These are phyloP conservation scores for Botryotinia convoluta DNA, from an alignment of 2,329 filamentous ascomycete species.

Conservation along the genomic window DNA sequence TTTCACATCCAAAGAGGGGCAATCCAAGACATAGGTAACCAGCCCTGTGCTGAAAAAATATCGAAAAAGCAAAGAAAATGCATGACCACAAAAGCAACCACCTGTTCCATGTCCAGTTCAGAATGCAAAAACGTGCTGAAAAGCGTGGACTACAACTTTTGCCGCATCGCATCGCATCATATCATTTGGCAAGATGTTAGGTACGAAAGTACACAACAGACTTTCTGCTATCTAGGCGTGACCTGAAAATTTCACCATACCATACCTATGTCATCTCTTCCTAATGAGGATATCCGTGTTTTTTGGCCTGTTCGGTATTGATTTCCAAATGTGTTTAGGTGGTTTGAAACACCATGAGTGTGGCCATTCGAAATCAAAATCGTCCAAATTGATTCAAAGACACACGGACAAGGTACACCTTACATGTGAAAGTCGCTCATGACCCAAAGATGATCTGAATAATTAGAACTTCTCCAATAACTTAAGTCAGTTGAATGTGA, in stretches of 20 bases:
- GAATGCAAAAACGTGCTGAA: conserved; percentile 2
- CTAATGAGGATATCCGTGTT: not conserved
- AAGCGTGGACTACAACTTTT: not conserved
- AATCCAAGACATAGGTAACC: not conserved
- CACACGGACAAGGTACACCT: not conserved
- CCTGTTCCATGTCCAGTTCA: not conserved
- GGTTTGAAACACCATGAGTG: not conserved
- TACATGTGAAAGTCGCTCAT: not conserved
- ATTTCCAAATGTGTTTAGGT: not conserved
- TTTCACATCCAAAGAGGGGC: not conserved
- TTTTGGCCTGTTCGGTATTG: not conserved
- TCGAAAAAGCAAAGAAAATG: not conserved
- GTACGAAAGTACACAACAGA: not conserved
- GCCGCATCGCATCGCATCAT: not conserved
- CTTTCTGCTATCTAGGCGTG: not conserved
- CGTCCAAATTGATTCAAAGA: not conserved
- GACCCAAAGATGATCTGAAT: not conserved
- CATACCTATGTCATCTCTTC: not conserved
- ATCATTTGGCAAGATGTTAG: not conserved
- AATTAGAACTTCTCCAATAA: not conserved
- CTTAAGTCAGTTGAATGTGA: not conserved
- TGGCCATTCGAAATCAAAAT: not conserved
- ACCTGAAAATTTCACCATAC: not conserved
- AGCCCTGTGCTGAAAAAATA: not conserved
- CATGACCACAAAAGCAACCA: not conserved